Conservation (phyloP, 2,329 filamentous ascomycete genomes). For the Botryotinia globosa region DNA sequence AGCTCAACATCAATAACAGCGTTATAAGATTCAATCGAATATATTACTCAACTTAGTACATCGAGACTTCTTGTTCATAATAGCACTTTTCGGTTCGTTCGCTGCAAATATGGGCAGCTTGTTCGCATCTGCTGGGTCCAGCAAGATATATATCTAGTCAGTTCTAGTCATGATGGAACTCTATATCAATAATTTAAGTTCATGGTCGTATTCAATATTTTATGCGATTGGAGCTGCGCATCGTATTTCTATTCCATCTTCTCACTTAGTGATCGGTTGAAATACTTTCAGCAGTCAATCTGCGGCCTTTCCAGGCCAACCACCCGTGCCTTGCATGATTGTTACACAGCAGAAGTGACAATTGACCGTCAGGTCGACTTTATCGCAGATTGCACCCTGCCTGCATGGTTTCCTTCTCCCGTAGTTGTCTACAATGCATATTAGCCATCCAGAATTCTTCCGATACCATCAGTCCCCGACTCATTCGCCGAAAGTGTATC, state of each 20-base stretch:
- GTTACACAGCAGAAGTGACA: slow-evolving; percentile 15
- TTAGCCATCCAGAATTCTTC: neutral
- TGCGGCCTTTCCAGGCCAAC: neutral
- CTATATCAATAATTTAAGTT: neutral
- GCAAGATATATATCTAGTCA: neutral
- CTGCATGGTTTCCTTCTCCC: neutral
- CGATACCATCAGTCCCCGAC: slow-evolving; percentile 4
- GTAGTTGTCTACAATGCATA: slow-evolving; percentile 3
- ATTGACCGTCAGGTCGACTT: slow-evolving; percentile 1
- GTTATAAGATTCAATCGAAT: neutral
- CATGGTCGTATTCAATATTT: neutral
- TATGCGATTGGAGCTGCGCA: neutral
- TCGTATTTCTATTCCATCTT: neutral
- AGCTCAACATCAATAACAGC: neutral
- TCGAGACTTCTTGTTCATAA: too few relatives aligned
- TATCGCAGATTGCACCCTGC: neutral
- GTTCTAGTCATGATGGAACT: neutral
- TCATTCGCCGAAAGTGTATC: slow-evolving; percentile 7
- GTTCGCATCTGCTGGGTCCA: neutral
- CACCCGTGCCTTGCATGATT: slow-evolving; percentile 7
- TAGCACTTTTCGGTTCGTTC: neutral
- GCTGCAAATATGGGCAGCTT: neutral
- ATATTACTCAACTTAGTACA: neutral
- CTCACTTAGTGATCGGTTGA: neutral
- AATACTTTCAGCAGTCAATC: neutral